Evolutionary conservation across 2,329 filamentous ascomycete species (phyloP), one percentile per base, ranked within the genome.

Genomic region (Exophiala bonariae): DNA sequence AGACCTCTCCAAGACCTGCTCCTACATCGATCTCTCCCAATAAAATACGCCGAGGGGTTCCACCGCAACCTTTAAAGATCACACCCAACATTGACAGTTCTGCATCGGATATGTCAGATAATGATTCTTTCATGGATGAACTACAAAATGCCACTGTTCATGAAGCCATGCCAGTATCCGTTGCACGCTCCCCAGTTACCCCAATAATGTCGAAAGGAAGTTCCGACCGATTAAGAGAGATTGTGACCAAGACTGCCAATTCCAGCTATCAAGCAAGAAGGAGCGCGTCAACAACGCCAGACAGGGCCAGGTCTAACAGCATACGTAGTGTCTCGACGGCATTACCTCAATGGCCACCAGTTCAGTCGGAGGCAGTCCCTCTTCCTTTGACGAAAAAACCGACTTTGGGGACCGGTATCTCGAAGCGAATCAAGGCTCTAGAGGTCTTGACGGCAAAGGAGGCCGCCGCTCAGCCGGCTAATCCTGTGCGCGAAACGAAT

Each of bases 391-490:
- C 77, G 37, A 89, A 87, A 64, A 95, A 91, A 65, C 78, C 85
- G 56, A 93, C 88, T 60, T 80, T 97, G 18, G 91, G 89, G 6
- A 90, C 87, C 7, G 90, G 89, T 58, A 96, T 99, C 51, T 95
- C 92, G 3, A 89, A 92, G 65, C 85, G 93, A 33, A 97, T 97
- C 66, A 95, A 96, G 67, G 90, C 91, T 5, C 75, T 99, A 43
- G 88, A 96, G 63, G 91, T 89, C 66, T 78, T 93, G 45, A 76
- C 52, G 20, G 44, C 55, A 16, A 55, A 55, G 22, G 55, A 59
- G 10, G 35, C 30, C 14, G 50, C 34, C 17, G 35, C 44, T 59
- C 64, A 47, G 59, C 67, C 56, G 53, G 66, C 35, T 58, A 64
- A 8, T 54, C 54, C 61, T 16, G 32, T 46, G 9, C 54, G 54